These are phyloP conservation scores for Phoenix dactylifera DNA, from an alignment of 176 grass and related monocot genomes.

Conservation along the genomic window DNA sequence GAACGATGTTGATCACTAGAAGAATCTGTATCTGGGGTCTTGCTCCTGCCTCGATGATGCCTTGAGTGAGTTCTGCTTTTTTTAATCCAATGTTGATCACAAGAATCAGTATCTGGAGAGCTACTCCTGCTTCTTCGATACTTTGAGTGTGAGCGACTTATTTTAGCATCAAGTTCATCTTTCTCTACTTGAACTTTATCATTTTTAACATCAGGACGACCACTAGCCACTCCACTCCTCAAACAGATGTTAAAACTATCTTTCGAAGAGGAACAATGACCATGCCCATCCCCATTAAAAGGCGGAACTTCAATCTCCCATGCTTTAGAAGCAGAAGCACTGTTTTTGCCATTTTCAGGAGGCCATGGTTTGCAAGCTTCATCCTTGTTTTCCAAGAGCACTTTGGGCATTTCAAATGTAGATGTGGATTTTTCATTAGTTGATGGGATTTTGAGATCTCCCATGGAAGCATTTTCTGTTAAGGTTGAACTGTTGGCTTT, in stretches of 20 bases:
- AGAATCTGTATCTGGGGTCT: slow-evolving; percentile 39
- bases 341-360: slow-evolving; percentile 19
- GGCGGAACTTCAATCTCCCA: not conserved
- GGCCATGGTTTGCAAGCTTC: slow-evolving; percentile 1
- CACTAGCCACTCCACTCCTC: not conserved
- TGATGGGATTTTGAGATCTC: slow-evolving; percentile 10
- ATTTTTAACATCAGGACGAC: slow-evolving; percentile 14
- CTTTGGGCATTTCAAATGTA: slow-evolving; percentile 11
- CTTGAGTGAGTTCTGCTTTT: slow-evolving; percentile 15
- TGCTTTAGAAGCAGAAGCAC: slow-evolving; percentile 8
- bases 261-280: not conserved
- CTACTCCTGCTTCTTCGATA: slow-evolving; percentile 15
- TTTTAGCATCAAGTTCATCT: slow-evolving; percentile 10
- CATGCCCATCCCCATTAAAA: not conserved
- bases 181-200: slow-evolving; percentile 20
- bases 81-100: slow-evolving; percentile 26
- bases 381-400: slow-evolving; percentile 1
- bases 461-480: slow-evolving; percentile 22
- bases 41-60: slow-evolving; percentile 15
- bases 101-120: slow-evolving; percentile 40
- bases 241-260: not conserved
- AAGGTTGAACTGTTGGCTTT: slow-evolving; percentile 19
- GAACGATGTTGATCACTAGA: slow-evolving; percentile 29
- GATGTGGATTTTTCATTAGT: slow-evolving; percentile 17
- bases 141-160: slow-evolving; percentile 12